Percentiles rank a stretch among this genome's conserved stretches.
Conservation (phyloP, 192 early-diverging fungal genomes). For the Coemansia sp. region DNA sequence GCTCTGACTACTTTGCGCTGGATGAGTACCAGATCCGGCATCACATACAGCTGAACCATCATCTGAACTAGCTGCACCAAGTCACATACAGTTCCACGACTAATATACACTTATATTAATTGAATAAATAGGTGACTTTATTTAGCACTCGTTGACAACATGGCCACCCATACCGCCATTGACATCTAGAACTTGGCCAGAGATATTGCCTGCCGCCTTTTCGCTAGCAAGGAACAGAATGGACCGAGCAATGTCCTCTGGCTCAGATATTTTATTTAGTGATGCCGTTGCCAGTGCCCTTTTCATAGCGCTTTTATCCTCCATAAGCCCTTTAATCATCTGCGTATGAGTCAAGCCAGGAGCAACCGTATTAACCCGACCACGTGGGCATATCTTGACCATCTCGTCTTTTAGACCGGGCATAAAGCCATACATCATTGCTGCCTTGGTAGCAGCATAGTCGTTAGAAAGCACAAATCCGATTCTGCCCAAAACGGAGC, state of each 20-base stretch:
- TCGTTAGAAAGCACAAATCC: slow-evolving; percentile 59
- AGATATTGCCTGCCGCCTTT: slow-evolving; percentile 56
- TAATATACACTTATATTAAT: too few species aligned
- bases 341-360: slow-evolving; percentile 60
- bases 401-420: slow-evolving; percentile 59
- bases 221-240: slow-evolving; percentile 56
- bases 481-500: slow-evolving; percentile 60
- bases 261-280: slow-evolving; percentile 59
- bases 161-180: slow-evolving; percentile 60
- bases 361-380: slow-evolving; percentile 52
- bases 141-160: slow-evolving; percentile 1
- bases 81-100: too few species aligned
- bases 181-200: slow-evolving; percentile 56
- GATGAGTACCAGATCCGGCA: slow-evolving; percentile 46
- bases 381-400: slow-evolving; percentile 54
- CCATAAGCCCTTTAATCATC: slow-evolving; percentile 57
- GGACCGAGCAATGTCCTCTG: slow-evolving; percentile 54
- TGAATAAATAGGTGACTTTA: too few species aligned
- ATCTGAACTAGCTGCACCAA: too few species aligned
- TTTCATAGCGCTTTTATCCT: slow-evolving; percentile 44
- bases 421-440: slow-evolving; percentile 55
- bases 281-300: slow-evolving; percentile 58
- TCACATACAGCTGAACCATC: slow-evolving; percentile 45
- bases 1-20: slow-evolving; percentile 45
- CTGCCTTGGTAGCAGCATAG: slow-evolving; percentile 52